A percentile compares a stretch with the other conserved stretches of the same genome.
These are phyloP conservation scores for Pseudoneurospora amorphoporcata DNA, from an alignment of 495 filamentous ascomycete species.

Conservation along the genomic window DNA sequence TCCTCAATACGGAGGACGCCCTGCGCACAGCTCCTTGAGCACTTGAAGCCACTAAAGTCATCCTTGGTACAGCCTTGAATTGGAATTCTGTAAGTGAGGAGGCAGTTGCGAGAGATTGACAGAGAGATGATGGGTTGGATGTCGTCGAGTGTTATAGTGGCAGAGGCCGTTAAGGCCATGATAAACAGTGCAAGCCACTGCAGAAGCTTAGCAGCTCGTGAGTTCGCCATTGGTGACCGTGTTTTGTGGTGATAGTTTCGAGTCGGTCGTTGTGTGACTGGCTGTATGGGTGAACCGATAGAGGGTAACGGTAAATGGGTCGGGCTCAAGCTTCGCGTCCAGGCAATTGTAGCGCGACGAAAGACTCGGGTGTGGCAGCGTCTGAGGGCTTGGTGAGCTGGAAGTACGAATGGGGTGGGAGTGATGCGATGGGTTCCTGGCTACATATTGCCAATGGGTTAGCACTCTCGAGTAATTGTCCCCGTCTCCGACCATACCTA, in stretches of 20 bases:
- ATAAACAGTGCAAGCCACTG: background rate
- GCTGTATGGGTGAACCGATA: background rate
- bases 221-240: background rate
- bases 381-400: background rate
- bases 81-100: background rate
- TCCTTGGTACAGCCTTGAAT: background rate
- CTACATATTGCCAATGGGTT: background rate
- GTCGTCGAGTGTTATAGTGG: background rate
- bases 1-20: background rate
- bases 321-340: background rate
- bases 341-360: background rate
- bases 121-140: background rate
- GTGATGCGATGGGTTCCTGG: background rate
- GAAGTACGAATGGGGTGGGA: background rate
- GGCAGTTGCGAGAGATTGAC: background rate
- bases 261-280: background rate
- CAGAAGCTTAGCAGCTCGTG: background rate
- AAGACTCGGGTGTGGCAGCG: background rate
- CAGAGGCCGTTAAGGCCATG: background rate
- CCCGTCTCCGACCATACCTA: background rate
- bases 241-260: background rate
- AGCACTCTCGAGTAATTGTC: background rate
- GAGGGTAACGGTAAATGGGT: background rate
- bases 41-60: background rate
- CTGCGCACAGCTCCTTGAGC: background rate